Evolutionary conservation across 176 grass and related monocot genomes (phyloP).

Genomic region (Oryza glaberrima): DNA sequence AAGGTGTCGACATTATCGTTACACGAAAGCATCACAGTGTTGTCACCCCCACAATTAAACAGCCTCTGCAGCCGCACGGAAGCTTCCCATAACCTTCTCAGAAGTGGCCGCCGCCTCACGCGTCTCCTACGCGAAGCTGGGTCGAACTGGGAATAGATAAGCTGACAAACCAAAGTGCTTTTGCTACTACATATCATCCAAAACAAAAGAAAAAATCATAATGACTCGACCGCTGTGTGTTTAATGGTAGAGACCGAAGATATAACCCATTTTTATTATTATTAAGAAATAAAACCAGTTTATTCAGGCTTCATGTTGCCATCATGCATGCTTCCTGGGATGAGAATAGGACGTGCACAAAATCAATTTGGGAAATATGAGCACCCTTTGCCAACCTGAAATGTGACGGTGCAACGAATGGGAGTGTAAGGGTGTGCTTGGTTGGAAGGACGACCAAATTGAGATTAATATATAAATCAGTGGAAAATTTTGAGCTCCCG

Average conservation of each 20-base stretch:
- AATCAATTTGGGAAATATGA: not conserved
- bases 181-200: not conserved
- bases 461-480: no score
- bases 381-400: not conserved
- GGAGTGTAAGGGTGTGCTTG: no score
- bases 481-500: no score
- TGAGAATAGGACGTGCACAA: not conserved
- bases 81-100: conserved; percentile 3
- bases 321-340: not conserved
- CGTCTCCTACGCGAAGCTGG: not conserved
- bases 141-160: not conserved
- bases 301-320: no score
- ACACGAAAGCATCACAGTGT: not conserved
- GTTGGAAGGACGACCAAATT: no score
- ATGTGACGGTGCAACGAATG: no score
- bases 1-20: conserved; percentile 25
- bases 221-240: not conserved
- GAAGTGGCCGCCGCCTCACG: not conserved
- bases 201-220: not conserved
- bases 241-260: no score
- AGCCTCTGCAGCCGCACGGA: not conserved
- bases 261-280: no score
- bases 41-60: not conserved
- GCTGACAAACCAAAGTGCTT: not conserved
- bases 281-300: no score